phyloP scores from a whole-genome alignment of 331 rosid genomes.

The Prunus yedoensis region DNA sequence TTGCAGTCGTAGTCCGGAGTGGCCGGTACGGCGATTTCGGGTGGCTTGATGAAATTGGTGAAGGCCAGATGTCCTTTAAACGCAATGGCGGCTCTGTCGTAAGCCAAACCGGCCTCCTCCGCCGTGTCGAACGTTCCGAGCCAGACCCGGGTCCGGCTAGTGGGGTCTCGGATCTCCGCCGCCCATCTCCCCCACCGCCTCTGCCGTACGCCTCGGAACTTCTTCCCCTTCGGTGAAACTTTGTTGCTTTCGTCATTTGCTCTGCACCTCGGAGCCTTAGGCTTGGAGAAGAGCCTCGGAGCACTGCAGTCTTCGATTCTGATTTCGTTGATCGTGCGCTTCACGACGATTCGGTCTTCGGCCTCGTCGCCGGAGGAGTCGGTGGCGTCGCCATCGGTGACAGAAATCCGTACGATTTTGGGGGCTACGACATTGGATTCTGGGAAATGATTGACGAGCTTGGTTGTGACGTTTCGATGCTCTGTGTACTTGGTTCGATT shows the following conservation, averaged over 20 bases:
- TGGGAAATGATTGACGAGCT: slow-evolving; percentile 4
- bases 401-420: slow-evolving; percentile 40
- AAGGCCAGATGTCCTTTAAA: slow-evolving; percentile 50
- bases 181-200: slow-evolving; percentile 77
- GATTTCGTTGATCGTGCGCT: slow-evolving; percentile 45
- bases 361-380: slow-evolving; percentile 63
- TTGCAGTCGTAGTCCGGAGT: neutral
- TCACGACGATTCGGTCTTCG: slow-evolving; percentile 23
- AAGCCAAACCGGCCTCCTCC: slow-evolving; percentile 71
- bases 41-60: slow-evolving; percentile 51
- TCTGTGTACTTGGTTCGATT: slow-evolving; percentile 30
- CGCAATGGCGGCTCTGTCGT: slow-evolving; percentile 63
- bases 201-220: slow-evolving; percentile 60
- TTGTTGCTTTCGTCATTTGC: neutral
- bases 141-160: slow-evolving; percentile 41
- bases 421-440: neutral
- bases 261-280: slow-evolving; percentile 3
- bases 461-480: slow-evolving; percentile 31
- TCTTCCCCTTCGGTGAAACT: neutral
- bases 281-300: neutral
- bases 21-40: neutral
- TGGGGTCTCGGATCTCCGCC: slow-evolving; percentile 76
- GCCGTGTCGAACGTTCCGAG: slow-evolving; percentile 71
- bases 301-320: slow-evolving; percentile 27
- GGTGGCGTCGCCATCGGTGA: slow-evolving; percentile 52